phyloP scores from a whole-genome alignment of 2,329 filamentous ascomycete species.

The Microdochium paspali region DNA sequence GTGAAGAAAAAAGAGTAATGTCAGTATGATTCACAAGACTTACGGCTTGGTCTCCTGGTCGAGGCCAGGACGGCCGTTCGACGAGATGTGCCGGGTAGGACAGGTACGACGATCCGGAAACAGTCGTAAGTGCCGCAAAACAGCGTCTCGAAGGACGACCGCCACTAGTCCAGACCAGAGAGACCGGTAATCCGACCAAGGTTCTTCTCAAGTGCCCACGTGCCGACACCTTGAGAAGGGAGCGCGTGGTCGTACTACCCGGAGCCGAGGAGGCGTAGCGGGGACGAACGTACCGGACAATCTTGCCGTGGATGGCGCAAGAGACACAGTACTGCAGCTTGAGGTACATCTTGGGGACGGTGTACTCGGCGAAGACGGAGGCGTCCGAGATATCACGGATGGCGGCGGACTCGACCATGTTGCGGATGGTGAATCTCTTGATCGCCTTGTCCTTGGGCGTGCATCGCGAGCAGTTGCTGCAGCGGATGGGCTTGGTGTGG shows the following conservation, averaged over 20 bases:
- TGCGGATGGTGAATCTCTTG: slow-evolving; percentile 99
- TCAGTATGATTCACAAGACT: slow-evolving; percentile 23
- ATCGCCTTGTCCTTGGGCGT: slow-evolving; percentile 99
- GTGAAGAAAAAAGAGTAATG: slow-evolving; percentile 21
- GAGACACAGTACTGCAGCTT: slow-evolving; percentile 99
- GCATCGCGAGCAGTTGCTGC: slow-evolving; percentile 68
- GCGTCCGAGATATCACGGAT: slow-evolving; percentile 99
- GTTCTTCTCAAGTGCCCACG: slow-evolving; percentile 43
- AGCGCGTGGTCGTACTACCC: slow-evolving; percentile 47
- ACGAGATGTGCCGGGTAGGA: no score
- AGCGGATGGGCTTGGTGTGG: slow-evolving; percentile 97
- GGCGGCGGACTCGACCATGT: slow-evolving; percentile 99
- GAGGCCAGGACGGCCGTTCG: neutral
- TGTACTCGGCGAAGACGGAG: slow-evolving; percentile 98
- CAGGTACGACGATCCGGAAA: no score
- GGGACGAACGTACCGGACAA: slow-evolving; percentile 86
- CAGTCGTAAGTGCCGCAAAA: neutral
- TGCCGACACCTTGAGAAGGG: slow-evolving; percentile 11
- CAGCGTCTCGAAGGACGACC: neutral
- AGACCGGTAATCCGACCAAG: slow-evolving; percentile 40
- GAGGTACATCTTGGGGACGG: slow-evolving; percentile 99
- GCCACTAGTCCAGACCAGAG: neutral
- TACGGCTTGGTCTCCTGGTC: slow-evolving; percentile 10
- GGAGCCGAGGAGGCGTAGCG: slow-evolving; percentile 15
- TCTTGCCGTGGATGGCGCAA: slow-evolving; percentile 99